phyloP scores from a whole-genome alignment of 805 yeast genomes.

The Ogataea salicorniae region DNA sequence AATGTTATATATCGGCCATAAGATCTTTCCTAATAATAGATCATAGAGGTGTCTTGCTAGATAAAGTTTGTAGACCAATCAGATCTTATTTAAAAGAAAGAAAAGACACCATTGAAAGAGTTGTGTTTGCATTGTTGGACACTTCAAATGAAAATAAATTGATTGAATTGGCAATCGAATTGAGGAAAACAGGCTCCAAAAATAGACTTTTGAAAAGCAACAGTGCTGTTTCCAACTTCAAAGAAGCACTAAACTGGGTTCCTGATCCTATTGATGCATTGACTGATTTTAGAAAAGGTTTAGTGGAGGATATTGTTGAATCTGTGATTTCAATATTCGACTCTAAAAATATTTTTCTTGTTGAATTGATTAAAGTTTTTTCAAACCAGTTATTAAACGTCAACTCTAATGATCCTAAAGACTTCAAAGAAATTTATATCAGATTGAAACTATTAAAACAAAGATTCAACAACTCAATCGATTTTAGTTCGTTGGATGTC shows the following conservation, averaged over 20 bases:
- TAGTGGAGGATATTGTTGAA: constrained; percentile 63
- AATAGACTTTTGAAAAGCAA: constrained; percentile 13
- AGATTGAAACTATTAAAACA: constrained; percentile 51
- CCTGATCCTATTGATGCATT: constrained; percentile 90
- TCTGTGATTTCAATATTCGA: constrained; percentile 70
- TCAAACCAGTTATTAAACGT: constrained; percentile 49
- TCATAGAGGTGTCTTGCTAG: constrained; percentile 79
- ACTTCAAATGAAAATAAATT: constrained; percentile 37
- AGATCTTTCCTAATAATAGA: constrained; percentile 71
- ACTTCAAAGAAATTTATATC: constrained; percentile 34
- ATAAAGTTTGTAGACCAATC: constrained; percentile 72
- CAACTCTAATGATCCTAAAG: constrained; percentile 36
- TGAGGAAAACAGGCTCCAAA: constrained; percentile 32
- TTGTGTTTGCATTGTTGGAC: constrained; percentile 69
- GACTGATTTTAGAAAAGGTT: constrained; percentile 67
- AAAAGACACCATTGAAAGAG: constrained; percentile 61
- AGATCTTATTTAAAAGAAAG: constrained; percentile 66
- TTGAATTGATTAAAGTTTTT: constrained; percentile 58
- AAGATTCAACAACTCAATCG: constrained; percentile 56
- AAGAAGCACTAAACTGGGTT: constrained; percentile 54
- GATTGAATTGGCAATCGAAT: constrained; percentile 49
- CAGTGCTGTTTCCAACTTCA: constrained; percentile 30
- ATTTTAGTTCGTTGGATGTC: constrained; percentile 67
- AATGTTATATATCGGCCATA: constrained; percentile 66
- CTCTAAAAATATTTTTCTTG: constrained; percentile 57